phyloP scores from a whole-genome alignment of 1,139 yeast genomes.

The Casaregolazyma lundiana region DNA sequence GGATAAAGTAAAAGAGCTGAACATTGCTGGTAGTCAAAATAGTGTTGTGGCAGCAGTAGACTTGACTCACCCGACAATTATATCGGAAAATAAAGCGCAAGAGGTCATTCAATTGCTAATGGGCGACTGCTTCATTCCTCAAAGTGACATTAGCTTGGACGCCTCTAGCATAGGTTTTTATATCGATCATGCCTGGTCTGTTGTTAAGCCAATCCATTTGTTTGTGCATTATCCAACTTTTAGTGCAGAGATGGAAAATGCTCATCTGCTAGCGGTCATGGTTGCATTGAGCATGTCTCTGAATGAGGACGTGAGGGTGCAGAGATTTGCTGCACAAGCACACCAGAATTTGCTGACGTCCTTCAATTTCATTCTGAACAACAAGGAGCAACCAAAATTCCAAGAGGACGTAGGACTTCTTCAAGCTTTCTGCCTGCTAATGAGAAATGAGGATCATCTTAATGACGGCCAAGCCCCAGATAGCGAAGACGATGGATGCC shows the following conservation, averaged over 20 bases:
- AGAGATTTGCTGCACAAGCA: constrained; percentile 18
- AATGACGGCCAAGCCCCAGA: constrained; percentile 7
- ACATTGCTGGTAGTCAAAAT: constrained; percentile 1
- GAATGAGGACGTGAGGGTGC: constrained; percentile 15
- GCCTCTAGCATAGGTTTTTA: constrained; percentile 18
- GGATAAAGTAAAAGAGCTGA: constrained; percentile 6
- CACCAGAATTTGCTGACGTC: constrained; percentile 15
- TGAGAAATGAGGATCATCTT: constrained; percentile 27
- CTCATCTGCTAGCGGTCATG: constrained; percentile 35
- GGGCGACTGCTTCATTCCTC: constrained; percentile 1
- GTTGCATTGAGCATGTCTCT: constrained; percentile 39
- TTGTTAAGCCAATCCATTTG: constrained; percentile 21
- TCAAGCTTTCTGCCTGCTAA: constrained; percentile 27
- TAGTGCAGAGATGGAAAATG: constrained; percentile 31
- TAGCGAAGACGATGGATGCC: constrained; percentile 11
- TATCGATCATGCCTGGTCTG: constrained; percentile 25
- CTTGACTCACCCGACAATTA: constrained; percentile 1
- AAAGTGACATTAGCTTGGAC: constrained; percentile 8
- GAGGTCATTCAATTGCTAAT: constrained; percentile 2
- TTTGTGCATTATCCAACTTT: constrained; percentile 41
- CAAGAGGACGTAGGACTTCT: constrained; percentile 22
- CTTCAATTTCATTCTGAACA: constrained; percentile 14
- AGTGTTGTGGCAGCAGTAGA: constrained; percentile 5
- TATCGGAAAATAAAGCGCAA: constrained; percentile 6
- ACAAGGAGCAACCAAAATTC: constrained; percentile 8